A percentile compares a stretch with the other conserved stretches of the same genome.
Conservation (phyloP, 371 early-diverging fungal species). For the Mortierella sp. region DNA sequence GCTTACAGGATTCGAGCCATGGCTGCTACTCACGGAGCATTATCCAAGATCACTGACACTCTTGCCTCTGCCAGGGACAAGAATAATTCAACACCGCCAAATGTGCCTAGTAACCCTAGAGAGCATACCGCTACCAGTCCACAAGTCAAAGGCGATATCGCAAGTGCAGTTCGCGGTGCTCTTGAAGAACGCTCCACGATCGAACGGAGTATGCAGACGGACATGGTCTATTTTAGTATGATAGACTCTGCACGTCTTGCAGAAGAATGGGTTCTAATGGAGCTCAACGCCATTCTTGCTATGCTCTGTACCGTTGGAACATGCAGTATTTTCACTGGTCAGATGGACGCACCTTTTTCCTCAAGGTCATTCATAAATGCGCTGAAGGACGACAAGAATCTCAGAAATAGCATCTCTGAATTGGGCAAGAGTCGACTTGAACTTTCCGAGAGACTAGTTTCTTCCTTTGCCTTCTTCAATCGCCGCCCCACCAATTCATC, state of each 20-base stretch:
- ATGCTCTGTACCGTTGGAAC: conserved; percentile 16
- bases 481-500: conserved; percentile 16
- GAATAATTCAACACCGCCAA: neutral
- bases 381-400: conserved; percentile 1
- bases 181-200: conserved; percentile 6
- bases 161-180: neutral
- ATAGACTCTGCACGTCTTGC: conserved; percentile 5
- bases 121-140: neutral
- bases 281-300: conserved; percentile 8
- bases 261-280: conserved; percentile 28
- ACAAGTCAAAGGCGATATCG: conserved; percentile 10
- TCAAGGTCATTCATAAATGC: conserved; percentile 10
- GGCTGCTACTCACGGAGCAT: conserved; percentile 13
- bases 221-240: conserved; percentile 17
- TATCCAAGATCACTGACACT: conserved; percentile 13
- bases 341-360: conserved; percentile 9
- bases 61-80: neutral
- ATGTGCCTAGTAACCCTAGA: neutral
- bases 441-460: conserved; percentile 16
- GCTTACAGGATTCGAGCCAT: conserved; percentile 24
- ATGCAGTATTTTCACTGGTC: conserved; percentile 13
- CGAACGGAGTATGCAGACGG: conserved; percentile 5
- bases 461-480: conserved; percentile 27
- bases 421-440: conserved; percentile 15
- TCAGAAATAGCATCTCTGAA: neutral